These are phyloP conservation scores for Epicoccum sorghinum DNA, from an alignment of 2,329 filamentous ascomycete species.

Conservation along the genomic window DNA sequence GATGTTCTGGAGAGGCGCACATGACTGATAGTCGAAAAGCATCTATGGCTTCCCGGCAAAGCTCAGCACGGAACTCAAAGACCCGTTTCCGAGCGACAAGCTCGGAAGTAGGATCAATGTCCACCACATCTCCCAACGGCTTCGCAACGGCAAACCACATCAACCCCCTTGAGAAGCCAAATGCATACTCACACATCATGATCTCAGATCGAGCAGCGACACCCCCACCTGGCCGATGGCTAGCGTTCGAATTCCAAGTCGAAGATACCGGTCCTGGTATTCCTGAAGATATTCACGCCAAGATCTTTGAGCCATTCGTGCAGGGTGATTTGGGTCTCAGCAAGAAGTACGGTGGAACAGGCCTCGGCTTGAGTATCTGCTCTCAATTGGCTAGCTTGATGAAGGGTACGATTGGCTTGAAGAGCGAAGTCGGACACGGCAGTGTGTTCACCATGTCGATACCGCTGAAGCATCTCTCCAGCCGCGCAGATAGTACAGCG, in stretches of 20 bases:
- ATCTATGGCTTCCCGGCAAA: conserved; percentile 53
- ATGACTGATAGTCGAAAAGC: conserved; percentile 51
- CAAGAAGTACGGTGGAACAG: conserved; percentile 89
- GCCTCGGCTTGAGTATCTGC: conserved; percentile 86
- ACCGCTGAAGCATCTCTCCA: conserved; percentile 76
- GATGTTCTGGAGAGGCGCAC: conserved; percentile 68
- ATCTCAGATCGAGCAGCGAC: conserved; percentile 45
- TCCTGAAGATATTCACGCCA: conserved; percentile 74
- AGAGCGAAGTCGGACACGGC: conserved; percentile 74
- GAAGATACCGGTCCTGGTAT: conserved; percentile 89
- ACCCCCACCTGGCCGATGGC: conserved; percentile 67
- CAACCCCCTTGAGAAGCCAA: conserved; percentile 50
- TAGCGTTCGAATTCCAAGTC: conserved; percentile 85
- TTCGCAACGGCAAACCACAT: conserved; percentile 53
- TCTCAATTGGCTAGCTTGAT: conserved; percentile 83
- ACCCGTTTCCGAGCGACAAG: conserved; percentile 35
- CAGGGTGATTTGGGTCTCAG: conserved; percentile 89
- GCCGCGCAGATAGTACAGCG: conserved; percentile 63
- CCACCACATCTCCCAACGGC: conserved; percentile 33
- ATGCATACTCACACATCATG: conserved; percentile 43
- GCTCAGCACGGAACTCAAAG: conserved; percentile 47
- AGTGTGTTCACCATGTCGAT: conserved; percentile 84
- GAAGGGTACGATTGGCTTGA: conserved; percentile 75
- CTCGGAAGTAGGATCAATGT: conserved; percentile 40
- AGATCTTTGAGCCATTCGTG: conserved; percentile 92